phyloP scores from a whole-genome alignment of 441 rosid species.

The Adansonia grandidieri region DNA sequence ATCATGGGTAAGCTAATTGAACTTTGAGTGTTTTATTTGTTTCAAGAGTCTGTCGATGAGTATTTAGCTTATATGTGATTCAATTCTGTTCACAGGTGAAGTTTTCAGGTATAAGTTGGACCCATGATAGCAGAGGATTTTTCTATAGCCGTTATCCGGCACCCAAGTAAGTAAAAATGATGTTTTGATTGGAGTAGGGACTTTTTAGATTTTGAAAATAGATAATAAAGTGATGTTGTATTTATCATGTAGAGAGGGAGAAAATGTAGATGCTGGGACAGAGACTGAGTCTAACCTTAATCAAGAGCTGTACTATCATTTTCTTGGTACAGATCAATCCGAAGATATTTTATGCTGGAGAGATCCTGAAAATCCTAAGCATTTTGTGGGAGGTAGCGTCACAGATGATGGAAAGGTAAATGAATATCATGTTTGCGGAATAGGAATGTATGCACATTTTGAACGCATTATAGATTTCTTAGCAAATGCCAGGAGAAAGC shows the following conservation, averaged over 20 bases:
- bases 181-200: conserved; percentile 1
- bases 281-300: conserved; percentile 82
- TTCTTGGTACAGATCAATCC: conserved; percentile 78
- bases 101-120: conserved; percentile 80
- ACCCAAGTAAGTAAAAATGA: conserved; percentile 66
- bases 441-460: background rate
- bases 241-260: conserved; percentile 68
- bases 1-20: conserved; percentile 69
- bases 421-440: background rate
- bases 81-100: conserved; percentile 58
- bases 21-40: background rate
- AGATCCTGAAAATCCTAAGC: conserved; percentile 80
- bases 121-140: conserved; percentile 85
- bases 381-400: conserved; percentile 54
- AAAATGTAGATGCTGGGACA: conserved; percentile 83
- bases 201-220: background rate
- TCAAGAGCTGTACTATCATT: conserved; percentile 83
- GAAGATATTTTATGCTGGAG: conserved; percentile 93
- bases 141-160: conserved; percentile 92
- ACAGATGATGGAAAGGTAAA: conserved; percentile 88
- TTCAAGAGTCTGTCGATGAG: background rate
- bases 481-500: background rate
- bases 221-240: background rate
- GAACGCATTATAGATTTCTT: background rate
- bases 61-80: background rate